Evolutionary conservation across 768 basidiomycete genomes (phyloP), one percentile per base, ranked within the genome.

Genomic region (Strobilomyces confusus): DNA sequence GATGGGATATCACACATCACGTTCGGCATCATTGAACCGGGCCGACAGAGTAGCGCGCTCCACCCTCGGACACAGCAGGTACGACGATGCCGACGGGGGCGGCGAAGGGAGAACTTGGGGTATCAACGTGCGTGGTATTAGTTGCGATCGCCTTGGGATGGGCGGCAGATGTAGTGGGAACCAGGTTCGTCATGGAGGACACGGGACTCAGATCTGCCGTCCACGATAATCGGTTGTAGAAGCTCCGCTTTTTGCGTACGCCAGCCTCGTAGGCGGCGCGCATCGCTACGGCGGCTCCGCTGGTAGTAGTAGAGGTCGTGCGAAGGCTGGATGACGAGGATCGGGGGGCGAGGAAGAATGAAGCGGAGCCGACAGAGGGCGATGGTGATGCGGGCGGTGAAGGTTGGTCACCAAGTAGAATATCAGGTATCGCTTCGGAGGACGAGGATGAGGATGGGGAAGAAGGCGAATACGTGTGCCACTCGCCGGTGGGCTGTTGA

Each of bases 191-290:
- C 49, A 56, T 50, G 9, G 65, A 66, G n/a, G 65, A 58, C 37
- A 52, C 45, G 4, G 69, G 61, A 22, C 60, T 63, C 40, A 44
- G 36, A n/a, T 71, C 60, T 5, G 57, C 55, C 41, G 59, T 65
- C 67, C 69, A 70, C 29, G 69, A 70, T 14, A 59, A 49, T 33
- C 69, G 63, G 33, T 43, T 63, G 26, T 62, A 58, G 42, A 69
- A 69, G 47, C 70, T 72, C 42, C 58, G 63, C 52, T 70, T 70
- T 44, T 70, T 72, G 58, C 69, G 69, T 12, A 67, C 58, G 30
- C 69, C 62, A 0, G 60, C 69, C 29, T 62, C 45, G 55, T 70
- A 70, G 3, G 69, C 69, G 2, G 70, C 70, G 1, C 69, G 67
- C 63, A 70, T 67, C 33, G 57, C 59, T 0, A 19, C 58, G 0